Percentiles rank a stretch among this genome's conserved stretches.
These are phyloP conservation scores for Boletus speciosus DNA, from an alignment of 768 basidiomycete species.

Conservation along the genomic window DNA sequence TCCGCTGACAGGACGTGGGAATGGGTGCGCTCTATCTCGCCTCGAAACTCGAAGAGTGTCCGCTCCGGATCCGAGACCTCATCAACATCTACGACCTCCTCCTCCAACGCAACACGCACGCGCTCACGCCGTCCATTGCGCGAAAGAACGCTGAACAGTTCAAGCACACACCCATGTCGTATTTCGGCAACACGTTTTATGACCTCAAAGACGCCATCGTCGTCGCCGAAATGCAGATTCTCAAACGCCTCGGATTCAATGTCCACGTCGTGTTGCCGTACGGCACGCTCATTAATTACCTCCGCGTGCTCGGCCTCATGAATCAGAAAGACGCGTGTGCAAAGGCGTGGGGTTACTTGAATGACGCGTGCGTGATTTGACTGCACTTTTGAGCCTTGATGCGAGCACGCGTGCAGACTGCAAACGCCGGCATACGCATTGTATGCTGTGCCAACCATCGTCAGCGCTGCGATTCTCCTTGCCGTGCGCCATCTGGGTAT, in stretches of 20 bases:
- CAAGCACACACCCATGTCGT: constrained; percentile 82
- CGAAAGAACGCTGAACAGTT: constrained; percentile 36
- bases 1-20: constrained; percentile 62
- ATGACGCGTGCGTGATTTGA: constrained; percentile 78
- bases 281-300: constrained; percentile 91
- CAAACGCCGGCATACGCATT: constrained; percentile 92
- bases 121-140: constrained; percentile 27
- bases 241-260: constrained; percentile 95
- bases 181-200: constrained; percentile 87
- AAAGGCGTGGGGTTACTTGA: constrained; percentile 90
- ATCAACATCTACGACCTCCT: constrained; percentile 93
- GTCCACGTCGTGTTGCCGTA: constrained; percentile 92
- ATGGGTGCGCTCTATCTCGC: constrained; percentile 88
- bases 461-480: constrained; percentile 85
- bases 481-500: constrained; percentile 69
- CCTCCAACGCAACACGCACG: constrained; percentile 66
- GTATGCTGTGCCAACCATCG: constrained; percentile 86
- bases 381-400: neutral
- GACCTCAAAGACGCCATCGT: constrained; percentile 93
- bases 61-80: constrained; percentile 87
- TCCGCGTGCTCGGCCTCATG: constrained; percentile 84
- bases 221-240: constrained; percentile 94
- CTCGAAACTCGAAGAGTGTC: constrained; percentile 91
- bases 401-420: constrained; percentile 47
- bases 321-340: constrained; percentile 66